Evolutionary conservation across 371 early-diverging fungal species (phyloP).

Genomic region (Mucor piriformis): DNA sequence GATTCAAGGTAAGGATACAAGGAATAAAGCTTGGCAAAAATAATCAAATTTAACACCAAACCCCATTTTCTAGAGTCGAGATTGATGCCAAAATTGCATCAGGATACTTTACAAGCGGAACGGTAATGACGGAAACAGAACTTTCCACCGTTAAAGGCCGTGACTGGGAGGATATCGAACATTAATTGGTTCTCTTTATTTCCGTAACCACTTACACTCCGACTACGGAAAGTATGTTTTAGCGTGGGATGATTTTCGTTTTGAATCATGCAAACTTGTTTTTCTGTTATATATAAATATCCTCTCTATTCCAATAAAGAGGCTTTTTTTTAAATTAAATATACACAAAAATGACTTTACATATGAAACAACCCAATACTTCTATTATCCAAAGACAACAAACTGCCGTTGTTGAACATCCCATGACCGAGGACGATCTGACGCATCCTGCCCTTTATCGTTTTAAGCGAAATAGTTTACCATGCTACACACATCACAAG

Average conservation of each 20-base stretch:
- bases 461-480: slow-evolving; percentile 22
- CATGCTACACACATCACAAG: slow-evolving; percentile 9
- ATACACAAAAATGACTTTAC: not conserved
- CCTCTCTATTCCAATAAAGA: not conserved
- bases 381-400: slow-evolving; percentile 8
- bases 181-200: slow-evolving; percentile 36
- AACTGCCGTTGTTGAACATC: slow-evolving; percentile 25
- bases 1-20: slow-evolving; percentile 72
- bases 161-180: slow-evolving; percentile 80
- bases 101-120: slow-evolving; percentile 87
- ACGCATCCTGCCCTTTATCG: slow-evolving; percentile 32
- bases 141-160: slow-evolving; percentile 77
- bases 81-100: slow-evolving; percentile 96
- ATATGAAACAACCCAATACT: not conserved
- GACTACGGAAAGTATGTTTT: not conserved
- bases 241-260: slow-evolving; percentile 5
- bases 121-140: slow-evolving; percentile 59
- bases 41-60: not conserved
- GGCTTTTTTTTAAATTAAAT: not conserved
- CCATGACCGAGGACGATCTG: slow-evolving; percentile 27
- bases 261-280: not conserved
- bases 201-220: not conserved
- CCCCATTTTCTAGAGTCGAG: slow-evolving; percentile 69
- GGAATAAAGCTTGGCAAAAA: not conserved
- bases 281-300: not conserved